A percentile compares a stretch with the other conserved stretches of the same genome.
phyloP scores from a whole-genome alignment of 2,329 filamentous ascomycete genomes.

The Colletotrichum nymphaeae region DNA sequence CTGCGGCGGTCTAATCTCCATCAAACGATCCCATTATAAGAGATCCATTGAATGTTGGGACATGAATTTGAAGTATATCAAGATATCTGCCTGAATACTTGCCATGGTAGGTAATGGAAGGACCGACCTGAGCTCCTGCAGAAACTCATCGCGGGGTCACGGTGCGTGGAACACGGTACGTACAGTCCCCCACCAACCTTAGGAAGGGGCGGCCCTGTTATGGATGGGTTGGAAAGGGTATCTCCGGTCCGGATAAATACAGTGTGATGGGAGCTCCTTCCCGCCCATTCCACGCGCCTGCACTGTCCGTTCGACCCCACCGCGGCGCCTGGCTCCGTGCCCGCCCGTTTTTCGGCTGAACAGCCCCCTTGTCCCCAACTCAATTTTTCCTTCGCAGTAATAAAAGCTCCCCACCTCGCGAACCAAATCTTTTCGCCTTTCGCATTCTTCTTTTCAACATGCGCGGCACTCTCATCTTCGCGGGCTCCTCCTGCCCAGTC shows the following conservation, averaged over 20 bases:
- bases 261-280: neutral
- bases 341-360: conserved; percentile 20
- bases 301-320: conserved; percentile 18
- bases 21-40: neutral
- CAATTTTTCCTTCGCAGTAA: conserved; percentile 34
- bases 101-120: neutral
- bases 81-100: neutral
- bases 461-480: conserved; percentile 76
- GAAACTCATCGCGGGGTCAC: conserved; percentile 6
- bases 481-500: conserved; percentile 74
- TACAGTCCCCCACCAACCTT: neutral
- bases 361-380: conserved; percentile 22
- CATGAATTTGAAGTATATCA: neutral
- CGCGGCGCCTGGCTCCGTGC: neutral
- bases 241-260: conserved; percentile 29
- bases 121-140: neutral
- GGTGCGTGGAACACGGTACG: conserved; percentile 12
- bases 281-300: neutral
- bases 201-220: neutral
- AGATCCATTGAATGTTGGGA: neutral
- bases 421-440: conserved; percentile 40
- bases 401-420: conserved; percentile 41
- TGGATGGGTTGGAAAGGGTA: neutral
- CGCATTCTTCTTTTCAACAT: conserved; percentile 52
- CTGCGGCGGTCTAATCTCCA: neutral